Evolutionary conservation across 2,329 filamentous ascomycete genomes (phyloP), one percentile per base, ranked within the genome.

Genomic region (Xylariaceae sp.): DNA sequence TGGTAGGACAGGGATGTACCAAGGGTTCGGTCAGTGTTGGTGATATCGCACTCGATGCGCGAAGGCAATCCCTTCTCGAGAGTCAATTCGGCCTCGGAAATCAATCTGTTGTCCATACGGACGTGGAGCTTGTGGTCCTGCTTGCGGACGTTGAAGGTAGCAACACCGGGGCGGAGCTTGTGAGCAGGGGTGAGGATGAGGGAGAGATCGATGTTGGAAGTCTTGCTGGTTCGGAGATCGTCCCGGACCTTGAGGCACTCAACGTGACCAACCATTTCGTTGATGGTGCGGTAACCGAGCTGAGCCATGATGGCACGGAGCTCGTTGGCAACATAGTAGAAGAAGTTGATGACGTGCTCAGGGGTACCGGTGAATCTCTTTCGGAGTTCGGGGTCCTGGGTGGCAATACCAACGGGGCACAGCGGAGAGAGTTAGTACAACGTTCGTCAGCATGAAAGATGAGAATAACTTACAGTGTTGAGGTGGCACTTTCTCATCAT

Each of bases 341-440:
- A 96, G 81, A 97, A 97, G 82, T 97, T 97, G 76, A 97, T 97
- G 59, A 96, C 92, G 69, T 97, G 91, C 77, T 97, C 93, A 9
- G 93, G 92, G 0, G 90, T 92, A 63, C 93, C 93, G 67, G 87
- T 81, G 76, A 97, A 97, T 78, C 97, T 97, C 82, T 92, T 89
- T 62, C 93, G 86, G 1, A 97, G 82, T 72, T 93, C 89, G n/a
- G 92, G 92, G 69, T 97, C 92, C 72, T 97, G 93, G 0, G 92
- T 96, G 2, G 93, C 93, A 62, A 97, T 96, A 74, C 93, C 93
- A 9, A 97, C 92, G 8, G 92, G 92, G 77, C 92, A 84, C 2
- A 89, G 30, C 6, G 23, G 23, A 51, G 30, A 35, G 23, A 35
- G 49, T 35, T 51, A 92, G 71, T 94, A 95, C 56, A 82, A 67